Base-by-base conservation (phyloP, 192 early-diverging fungal species). In the Linnemannia zychae region DNA sequence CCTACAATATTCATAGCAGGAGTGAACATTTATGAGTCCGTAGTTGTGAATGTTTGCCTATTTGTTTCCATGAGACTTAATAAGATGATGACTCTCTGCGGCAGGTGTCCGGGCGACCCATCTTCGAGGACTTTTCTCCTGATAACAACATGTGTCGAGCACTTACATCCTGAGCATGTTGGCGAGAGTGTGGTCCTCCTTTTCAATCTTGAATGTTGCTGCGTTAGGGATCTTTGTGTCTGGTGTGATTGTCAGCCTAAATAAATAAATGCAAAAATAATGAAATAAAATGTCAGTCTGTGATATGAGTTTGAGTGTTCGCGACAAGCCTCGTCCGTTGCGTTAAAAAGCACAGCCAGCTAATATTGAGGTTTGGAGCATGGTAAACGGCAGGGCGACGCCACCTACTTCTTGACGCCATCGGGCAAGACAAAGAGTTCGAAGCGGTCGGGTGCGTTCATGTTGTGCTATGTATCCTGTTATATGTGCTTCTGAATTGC, bases 111-210 rank as follows among this genome's bases (percentile, higher is more conserved):
- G n/a, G n/a, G n/a, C n/a, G n/a, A n/a, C n/a, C n/a, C n/a, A n/a
- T n/a, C n/a, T 44, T 44, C 40, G 9, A 44, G 40, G 40, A 44
- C 9, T 44, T 44, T 44, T 3, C 9, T 44, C 40, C 40, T 44
- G 40, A 44, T 44, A 44, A n/a, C n/a, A n/a, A n/a, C n/a, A n/a
- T n/a, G n/a, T n/a, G n/a, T n/a, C n/a, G n/a, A n/a, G 53, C 1
- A 67, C 89, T 89, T 92, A 98, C 97, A 93, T 94, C 88, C 97
- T 87, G n/a, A 99, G 91, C 78, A 98, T 91, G 84, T 99, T 99
- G 31, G 95, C 99, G 4, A 99, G 88, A 22, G 98, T 99, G 82
- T 99, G 99, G 89, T 99, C 99, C 86, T 99, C 99, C 82, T 95
- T 94, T 57, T 97, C 92, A 53, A 99, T 93, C 57, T 91, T 93